Percentiles rank a stretch among this genome's conserved stretches.
phyloP scores from a whole-genome alignment of 805 yeast species.

The Spathaspora hagerdaliae region DNA sequence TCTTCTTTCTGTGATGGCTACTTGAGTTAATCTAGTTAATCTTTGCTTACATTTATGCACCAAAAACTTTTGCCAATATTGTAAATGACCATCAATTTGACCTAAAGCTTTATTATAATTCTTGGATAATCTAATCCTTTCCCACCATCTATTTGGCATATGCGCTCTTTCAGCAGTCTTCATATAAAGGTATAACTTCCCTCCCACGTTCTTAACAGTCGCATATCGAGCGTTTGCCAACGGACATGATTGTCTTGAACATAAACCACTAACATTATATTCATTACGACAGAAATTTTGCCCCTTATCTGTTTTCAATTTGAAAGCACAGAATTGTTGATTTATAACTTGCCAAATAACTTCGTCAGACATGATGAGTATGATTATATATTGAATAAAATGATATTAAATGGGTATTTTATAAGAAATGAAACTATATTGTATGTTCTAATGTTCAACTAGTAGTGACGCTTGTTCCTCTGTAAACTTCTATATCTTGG shows the following conservation, averaged over 20 bases:
- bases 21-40: constrained; percentile 90
- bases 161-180: constrained; percentile 98
- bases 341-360: constrained; percentile 97
- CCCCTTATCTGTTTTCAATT: constrained; percentile 80
- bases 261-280: constrained; percentile 91
- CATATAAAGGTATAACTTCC: constrained; percentile 81
- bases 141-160: constrained; percentile 93
- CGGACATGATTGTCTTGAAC: constrained; percentile 93
- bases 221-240: constrained; percentile 92
- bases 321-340: constrained; percentile 93
- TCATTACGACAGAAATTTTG: constrained; percentile 95
- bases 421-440: too few species aligned
- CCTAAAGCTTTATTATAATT: constrained; percentile 83
- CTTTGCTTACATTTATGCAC: constrained; percentile 95
- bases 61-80: constrained; percentile 90
- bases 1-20: constrained; percentile 91
- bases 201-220: constrained; percentile 77
- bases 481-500: too few species aligned
- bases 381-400: too few species aligned
- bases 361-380: constrained; percentile 54
- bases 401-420: too few species aligned
- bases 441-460: too few species aligned
- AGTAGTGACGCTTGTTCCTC: too few species aligned
- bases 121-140: constrained; percentile 83
- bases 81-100: constrained; percentile 82